Evolutionary conservation across 2,329 filamentous ascomycete species (phyloP), one percentile per base, ranked within the genome.

Genomic region (Juglanconis sp.): DNA sequence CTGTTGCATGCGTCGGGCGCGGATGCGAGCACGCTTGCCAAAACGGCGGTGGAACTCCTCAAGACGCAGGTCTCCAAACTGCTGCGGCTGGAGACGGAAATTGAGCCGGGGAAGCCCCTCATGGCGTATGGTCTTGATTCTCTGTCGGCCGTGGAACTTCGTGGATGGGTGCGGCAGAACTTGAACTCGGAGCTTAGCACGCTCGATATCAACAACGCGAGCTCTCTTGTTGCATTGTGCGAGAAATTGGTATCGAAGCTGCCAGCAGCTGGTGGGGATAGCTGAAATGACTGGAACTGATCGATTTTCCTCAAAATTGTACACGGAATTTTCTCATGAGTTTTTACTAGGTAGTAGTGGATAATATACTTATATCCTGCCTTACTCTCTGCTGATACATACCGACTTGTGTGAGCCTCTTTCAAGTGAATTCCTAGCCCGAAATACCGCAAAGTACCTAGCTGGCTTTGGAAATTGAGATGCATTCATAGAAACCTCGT

Each of bases 141-240:
- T 7, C 56, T 74, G 34, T 60, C 71, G 7, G 69, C 67, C 0
- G 67, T 74, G 6, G 73, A 75, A 56, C 48, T 75, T 46, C 60
- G 71, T 0, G 60, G 51, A 3, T 74, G 72, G 72, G 66, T 66
- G 54, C 66, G 65, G 4, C 55, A 63, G 53, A 61, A 61, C 13
- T 65, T 74, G 15, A 68, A 68, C 1, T 61, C 51, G 2, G 60
- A 65, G 54, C 17, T 68, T 2, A 67, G 46, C 3, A 65, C 60
- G 2, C 52, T 68, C 13, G 66, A 68, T 10, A 64, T 68, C 10
- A 65, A 54, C 13, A 64, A 64, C 3, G 62, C 65, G 10, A 48
- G 51, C 17, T 65, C 63, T 30, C 40, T 67, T n/a, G 31, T 64
- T 10, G 62, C 51, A 5, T 11, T 66, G 49, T 50, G 57, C 7